phyloP scores from a whole-genome alignment of 495 filamentous ascomycete species.

The Penicillium herquei region DNA sequence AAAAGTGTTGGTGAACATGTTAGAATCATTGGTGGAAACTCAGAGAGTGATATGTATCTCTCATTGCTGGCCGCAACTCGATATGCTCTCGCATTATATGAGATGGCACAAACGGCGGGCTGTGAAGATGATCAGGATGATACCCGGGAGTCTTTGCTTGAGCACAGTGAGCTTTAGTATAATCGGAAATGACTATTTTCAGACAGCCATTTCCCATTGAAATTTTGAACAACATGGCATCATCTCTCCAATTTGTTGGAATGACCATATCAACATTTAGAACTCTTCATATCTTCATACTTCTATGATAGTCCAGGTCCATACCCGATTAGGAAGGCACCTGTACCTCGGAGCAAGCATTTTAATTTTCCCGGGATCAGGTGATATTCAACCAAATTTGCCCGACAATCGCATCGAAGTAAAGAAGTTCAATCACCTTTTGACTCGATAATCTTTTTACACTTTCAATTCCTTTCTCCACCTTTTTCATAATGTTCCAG shows the following conservation, averaged over 20 bases:
- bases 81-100: neutral
- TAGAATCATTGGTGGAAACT: neutral
- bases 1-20: neutral
- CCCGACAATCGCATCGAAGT: conserved; percentile 16
- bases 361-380: conserved; percentile 29
- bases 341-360: conserved; percentile 14
- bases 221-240: no score
- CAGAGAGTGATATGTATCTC: neutral
- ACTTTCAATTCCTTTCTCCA: conserved; percentile 8
- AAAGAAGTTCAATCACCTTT: conserved; percentile 4
- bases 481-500: conserved; percentile 43
- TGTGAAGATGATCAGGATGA: neutral
- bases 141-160: no score
- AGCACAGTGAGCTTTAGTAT: neutral
- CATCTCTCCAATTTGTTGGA: no score
- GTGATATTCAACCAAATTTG: conserved; percentile 28
- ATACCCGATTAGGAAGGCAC: neutral
- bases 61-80: neutral
- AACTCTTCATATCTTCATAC: no score
- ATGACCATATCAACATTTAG: no score
- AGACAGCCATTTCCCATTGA: no score
- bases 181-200: no score
- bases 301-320: no score
- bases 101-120: neutral
- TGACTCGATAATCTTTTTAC: neutral